Base-by-base conservation (phyloP, 2,329 filamentous ascomycete species). In the Claviceps capensis region DNA sequence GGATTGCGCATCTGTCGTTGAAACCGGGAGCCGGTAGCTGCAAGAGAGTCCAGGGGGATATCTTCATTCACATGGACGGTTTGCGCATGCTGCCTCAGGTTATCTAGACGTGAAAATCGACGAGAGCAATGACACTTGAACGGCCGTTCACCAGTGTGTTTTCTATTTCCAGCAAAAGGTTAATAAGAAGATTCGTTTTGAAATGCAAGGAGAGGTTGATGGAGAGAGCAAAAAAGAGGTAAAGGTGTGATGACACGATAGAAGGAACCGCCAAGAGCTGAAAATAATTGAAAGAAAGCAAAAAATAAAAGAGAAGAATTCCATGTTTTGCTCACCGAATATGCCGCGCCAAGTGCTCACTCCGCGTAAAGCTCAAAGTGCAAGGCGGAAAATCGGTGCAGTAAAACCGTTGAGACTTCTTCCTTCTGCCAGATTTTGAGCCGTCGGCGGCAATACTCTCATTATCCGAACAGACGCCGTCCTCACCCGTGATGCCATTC, bases 61-160 rank as follows among this genome's bases (percentile, higher is more conserved):
- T 96, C 89, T 66, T 97, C 93, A 65, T 97, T 96, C 53, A 95
- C 86, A 65, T 98, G 93, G 1, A 98, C 93, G 0, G 93, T 97
- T 67, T 96, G 90, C 45, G 93, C 93, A 74, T 98, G 93, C 65
- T 98, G 93, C 54, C 93, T 82, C 49, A 98, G 73, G 63, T 98
- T 98, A 67, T 98, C 91, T 46, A 97, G 78, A 48, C 91, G 81
- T 9, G 93, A 97, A 66, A 98, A 98, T 52, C 89, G 81, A 49
- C 93, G 81, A 2, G 85, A 88, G 68, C 93, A 98, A 67, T 97
- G 93, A 60, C 93, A 98, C 67, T 94, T 86, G 62, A 97, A 98
- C 0, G 93, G 93, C 30, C 93, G 83, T 72, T 98, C 93, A 50
- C 93, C 93, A 0, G 93, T 98, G 63, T 98, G 93, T 78, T 97